Conservation (phyloP, 2,329 filamentous ascomycete species). For the Fusarium metavorans region DNA sequence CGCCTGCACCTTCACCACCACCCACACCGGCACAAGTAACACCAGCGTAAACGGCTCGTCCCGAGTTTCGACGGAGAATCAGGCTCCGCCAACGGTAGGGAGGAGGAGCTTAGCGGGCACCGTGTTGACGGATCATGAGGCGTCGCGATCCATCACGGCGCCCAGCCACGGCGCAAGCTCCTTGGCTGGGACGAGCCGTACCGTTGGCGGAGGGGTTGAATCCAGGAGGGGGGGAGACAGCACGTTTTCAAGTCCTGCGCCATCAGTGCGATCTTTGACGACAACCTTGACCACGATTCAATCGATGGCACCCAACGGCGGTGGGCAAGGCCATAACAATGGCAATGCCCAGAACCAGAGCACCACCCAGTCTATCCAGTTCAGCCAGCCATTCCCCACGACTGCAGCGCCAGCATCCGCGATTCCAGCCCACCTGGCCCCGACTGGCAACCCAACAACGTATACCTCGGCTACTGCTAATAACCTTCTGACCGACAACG, state of each 20-base stretch:
- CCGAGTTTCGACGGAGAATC: slow-evolving; percentile 70
- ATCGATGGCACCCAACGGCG: slow-evolving; percentile 72
- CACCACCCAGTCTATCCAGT: slow-evolving; percentile 67
- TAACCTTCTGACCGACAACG: slow-evolving; percentile 85
- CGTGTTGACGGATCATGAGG: slow-evolving; percentile 85
- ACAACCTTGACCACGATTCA: slow-evolving; percentile 90
- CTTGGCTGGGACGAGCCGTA: slow-evolving; percentile 79
- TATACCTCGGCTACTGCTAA: slow-evolving; percentile 85
- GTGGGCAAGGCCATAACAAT: slow-evolving; percentile 49
- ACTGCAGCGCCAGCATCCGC: slow-evolving; percentile 75
- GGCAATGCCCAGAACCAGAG: slow-evolving; percentile 50
- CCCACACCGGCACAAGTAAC: slow-evolving; percentile 62
- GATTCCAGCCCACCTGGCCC: slow-evolving; percentile 77
- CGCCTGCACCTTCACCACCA: slow-evolving; percentile 68
- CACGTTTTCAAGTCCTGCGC: slow-evolving; percentile 86
- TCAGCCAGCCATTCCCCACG: slow-evolving; percentile 74
- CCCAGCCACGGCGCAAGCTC: slow-evolving; percentile 78
- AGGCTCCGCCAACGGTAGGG: slow-evolving; percentile 68
- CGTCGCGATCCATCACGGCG: slow-evolving; percentile 78
- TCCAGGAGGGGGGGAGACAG: slow-evolving; percentile 77
- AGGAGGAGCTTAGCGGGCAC: slow-evolving; percentile 83
- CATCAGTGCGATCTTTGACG: slow-evolving; percentile 82
- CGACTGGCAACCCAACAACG: slow-evolving; percentile 71
- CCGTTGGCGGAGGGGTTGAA: slow-evolving; percentile 74
- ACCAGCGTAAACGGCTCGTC: slow-evolving; percentile 71